These are phyloP conservation scores for Biscogniauxia mediterranea DNA, from an alignment of 2,329 filamentous ascomycete species.

Conservation along the genomic window DNA sequence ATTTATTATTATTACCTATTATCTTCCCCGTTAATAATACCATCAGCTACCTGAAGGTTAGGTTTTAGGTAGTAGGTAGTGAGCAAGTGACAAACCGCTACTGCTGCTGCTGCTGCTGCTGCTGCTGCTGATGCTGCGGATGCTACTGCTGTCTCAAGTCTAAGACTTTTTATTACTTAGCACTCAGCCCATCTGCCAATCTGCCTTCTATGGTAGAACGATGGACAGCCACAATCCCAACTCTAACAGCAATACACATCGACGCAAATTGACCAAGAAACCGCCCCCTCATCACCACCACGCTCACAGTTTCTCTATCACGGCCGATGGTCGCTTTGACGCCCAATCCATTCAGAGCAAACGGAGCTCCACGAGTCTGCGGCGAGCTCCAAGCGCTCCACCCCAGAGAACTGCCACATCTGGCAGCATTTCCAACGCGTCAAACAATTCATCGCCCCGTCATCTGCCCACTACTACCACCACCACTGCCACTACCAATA, in stretches of 20 bases:
- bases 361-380: constrained; percentile 62
- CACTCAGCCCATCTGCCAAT: constrained; percentile 12
- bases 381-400: constrained; percentile 60
- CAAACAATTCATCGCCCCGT: constrained; percentile 47
- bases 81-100: too few relatives aligned
- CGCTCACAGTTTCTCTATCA: constrained; percentile 45
- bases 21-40: not conserved
- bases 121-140: not conserved
- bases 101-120: not conserved
- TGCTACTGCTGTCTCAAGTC: not conserved
- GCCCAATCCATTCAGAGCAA: constrained; percentile 58
- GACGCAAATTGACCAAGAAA: constrained; percentile 64
- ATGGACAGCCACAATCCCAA: constrained; percentile 43
- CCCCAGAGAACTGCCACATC: constrained; percentile 40
- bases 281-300: constrained; percentile 51
- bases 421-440: constrained; percentile 38
- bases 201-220: constrained; percentile 15
- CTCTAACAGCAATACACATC: constrained; percentile 40
- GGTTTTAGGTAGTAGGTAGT: too few relatives aligned
- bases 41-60: not conserved
- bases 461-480: constrained; percentile 38
- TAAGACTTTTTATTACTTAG: too few relatives aligned
- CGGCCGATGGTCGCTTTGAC: constrained; percentile 55
- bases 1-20: not conserved
- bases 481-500: constrained; percentile 17